A percentile compares a stretch with the other conserved stretches of the same genome.
Conservation (phyloP, 192 early-diverging fungal genomes). For the Backusella morwellensis region DNA sequence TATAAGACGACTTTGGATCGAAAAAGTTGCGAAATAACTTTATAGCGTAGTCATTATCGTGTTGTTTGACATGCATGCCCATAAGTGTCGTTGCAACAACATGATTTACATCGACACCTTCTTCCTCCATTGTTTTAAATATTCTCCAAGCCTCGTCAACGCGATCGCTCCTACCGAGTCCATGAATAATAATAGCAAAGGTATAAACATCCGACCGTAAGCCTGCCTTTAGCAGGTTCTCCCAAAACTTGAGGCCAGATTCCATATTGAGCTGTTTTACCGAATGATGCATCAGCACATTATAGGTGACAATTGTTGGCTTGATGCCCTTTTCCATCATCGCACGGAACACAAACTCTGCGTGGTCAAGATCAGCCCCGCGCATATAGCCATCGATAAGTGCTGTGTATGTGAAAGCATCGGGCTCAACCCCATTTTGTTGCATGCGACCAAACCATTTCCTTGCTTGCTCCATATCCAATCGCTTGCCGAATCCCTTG, state of each 20-base stretch:
- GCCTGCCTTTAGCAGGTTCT: constrained; percentile 25
- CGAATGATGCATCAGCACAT: constrained; percentile 39
- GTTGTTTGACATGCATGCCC: constrained; percentile 28
- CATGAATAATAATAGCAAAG: constrained; percentile 39
- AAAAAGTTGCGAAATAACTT: constrained; percentile 32
- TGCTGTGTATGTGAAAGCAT: constrained; percentile 32
- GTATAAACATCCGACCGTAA: constrained; percentile 40
- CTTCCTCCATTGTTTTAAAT: constrained; percentile 27
- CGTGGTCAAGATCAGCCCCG: constrained; percentile 19
- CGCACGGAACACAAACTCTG: constrained; percentile 29
- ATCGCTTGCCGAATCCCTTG: constrained; percentile 13
- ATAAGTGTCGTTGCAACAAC: constrained; percentile 32
- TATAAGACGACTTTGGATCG: not conserved
- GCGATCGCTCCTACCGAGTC: constrained; percentile 10
- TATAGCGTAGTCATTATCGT: constrained; percentile 28
- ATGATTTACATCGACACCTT: constrained; percentile 10
- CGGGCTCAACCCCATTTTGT: constrained; percentile 9
- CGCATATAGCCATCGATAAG: constrained; percentile 40
- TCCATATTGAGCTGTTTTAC: constrained; percentile 33
- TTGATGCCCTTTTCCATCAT: constrained; percentile 34
- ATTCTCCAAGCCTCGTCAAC: constrained; percentile 40
- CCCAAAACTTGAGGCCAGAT: constrained; percentile 31
- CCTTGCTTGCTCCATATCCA: constrained; percentile 25
- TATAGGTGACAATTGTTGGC: constrained; percentile 41
- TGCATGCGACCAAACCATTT: constrained; percentile 33